Base-by-base conservation (phyloP, 805 yeast genomes). In the Candida palmyrensis region DNA sequence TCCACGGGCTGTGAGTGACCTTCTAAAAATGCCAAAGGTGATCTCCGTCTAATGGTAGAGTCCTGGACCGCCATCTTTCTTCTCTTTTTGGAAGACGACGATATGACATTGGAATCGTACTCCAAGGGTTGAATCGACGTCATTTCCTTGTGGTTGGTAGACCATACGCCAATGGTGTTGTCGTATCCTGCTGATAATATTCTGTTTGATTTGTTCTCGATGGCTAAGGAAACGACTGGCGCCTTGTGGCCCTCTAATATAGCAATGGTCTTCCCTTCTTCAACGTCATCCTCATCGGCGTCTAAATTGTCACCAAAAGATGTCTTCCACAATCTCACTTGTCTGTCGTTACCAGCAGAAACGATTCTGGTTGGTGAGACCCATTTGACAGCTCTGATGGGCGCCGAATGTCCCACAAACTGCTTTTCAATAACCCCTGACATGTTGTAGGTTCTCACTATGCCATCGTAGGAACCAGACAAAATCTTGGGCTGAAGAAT, bases 391-490 rank as follows among this genome's bases (percentile, higher is more conserved):
- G 84, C 71, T 53, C 82, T 81, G 34, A 92, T 79, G 9, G 97
- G 80, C 19, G 86, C 96, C 12, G 83, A 77, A 57, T 92, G 98
- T 18, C 97, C 97, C 33, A 76, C 74, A 45, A 82, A 75, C 55
- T 86, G 95, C 41, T 82, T 77, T 45, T 78, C 81, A 7, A 89
- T 82, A 31, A 75, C 71, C 7, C 97, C 97, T 11, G 85, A 73
- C 58, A 76, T 61, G 52, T 86, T 80, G 79, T 89, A 92, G 8
- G 92, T 77, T 43, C 97, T 75, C 16, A 90, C 96, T 19, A 90
- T 74, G 47, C 97, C 97, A 56, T 92, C 98, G 52, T 89, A 92
- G 0, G 95, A 79, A 25, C 97, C 98, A 10, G 92, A 78, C 28
- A 88, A 67, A 34, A 90, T 83, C 49, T 72, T 71, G 20, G 79